A percentile compares a stretch with the other conserved stretches of the same genome.
These are phyloP conservation scores for Populus hybrid DNA, from an alignment of 441 rosid genomes.

Conservation along the genomic window DNA sequence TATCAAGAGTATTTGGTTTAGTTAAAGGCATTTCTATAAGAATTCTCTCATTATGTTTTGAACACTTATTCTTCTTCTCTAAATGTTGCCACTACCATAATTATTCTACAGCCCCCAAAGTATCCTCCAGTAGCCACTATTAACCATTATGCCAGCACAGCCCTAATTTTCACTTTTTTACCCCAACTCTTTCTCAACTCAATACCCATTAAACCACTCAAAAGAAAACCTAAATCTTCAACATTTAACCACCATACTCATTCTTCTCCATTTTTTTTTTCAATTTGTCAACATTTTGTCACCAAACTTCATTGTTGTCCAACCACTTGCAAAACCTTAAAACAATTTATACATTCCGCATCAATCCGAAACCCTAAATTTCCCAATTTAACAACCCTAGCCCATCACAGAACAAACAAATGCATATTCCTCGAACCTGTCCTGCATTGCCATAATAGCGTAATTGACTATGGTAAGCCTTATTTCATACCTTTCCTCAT, in stretches of 20 bases:
- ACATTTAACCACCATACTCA: not conserved
- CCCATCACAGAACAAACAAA: not conserved
- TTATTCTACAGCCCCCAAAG: not conserved
- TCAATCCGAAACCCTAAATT: not conserved
- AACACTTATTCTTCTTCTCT: not conserved
- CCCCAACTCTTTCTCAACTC: not conserved
- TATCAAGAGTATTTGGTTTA: not conserved
- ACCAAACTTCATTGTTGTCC: not conserved
- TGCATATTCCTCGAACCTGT: not conserved
- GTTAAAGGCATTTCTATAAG: not conserved
- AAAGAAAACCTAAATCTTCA: not conserved
- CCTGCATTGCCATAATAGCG: not conserved
- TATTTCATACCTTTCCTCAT: conserved; percentile 49
- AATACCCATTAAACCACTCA: not conserved
- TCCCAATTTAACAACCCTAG: not conserved
- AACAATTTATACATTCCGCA: not conserved
- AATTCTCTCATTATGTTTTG: not conserved
- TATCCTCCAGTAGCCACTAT: not conserved
- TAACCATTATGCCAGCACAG: not conserved
- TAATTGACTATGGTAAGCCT: not conserved
- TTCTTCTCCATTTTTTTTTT: not conserved
- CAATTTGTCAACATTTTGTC: conserved; percentile 5
- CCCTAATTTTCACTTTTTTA: not conserved
- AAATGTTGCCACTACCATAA: not conserved
- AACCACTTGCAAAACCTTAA: not conserved